Evolutionary conservation across 2,329 filamentous ascomycete species (phyloP).

Genomic region (Talaromyces pinophilus): DNA sequence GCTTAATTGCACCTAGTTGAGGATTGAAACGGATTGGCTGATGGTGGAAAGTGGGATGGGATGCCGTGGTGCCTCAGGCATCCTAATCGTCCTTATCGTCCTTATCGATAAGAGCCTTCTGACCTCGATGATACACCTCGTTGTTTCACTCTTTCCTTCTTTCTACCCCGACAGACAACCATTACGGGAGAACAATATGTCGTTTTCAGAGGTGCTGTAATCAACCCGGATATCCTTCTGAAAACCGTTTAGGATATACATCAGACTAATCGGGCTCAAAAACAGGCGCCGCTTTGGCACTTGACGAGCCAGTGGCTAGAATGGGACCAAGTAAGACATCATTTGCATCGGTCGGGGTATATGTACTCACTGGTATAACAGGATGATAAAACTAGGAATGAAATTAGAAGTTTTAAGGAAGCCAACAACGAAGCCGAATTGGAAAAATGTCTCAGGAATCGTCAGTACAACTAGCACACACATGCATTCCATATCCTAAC

Average conservation of each 20-base stretch:
- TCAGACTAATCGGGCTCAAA: neutral
- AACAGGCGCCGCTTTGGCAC: slow-evolving; percentile 37
- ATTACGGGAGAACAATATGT: neutral
- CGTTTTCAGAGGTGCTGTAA: neutral
- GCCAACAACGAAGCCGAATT: slow-evolving; percentile 51
- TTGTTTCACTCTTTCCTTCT: neutral
- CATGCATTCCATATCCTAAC: slow-evolving; percentile 2
- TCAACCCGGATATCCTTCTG: no score
- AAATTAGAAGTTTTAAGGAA: slow-evolving; percentile 56
- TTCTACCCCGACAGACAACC: neutral
- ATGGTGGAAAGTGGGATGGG: neutral
- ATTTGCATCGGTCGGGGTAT: neutral
- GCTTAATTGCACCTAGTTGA: neutral
- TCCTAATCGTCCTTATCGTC: neutral
- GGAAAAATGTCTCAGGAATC: slow-evolving; percentile 54
- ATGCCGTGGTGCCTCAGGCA: neutral
- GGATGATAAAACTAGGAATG: slow-evolving; percentile 55
- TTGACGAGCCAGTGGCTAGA: slow-evolving; percentile 60
- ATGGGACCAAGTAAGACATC: slow-evolving; percentile 51
- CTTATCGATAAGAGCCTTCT: neutral
- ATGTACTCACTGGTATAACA: slow-evolving; percentile 22
- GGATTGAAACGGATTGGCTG: neutral
- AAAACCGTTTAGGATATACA: no score
- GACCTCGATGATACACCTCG: neutral
- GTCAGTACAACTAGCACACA: slow-evolving; percentile 35